Evolutionary conservation across 345 rosid species (phyloP).

Genomic region (Crucihimalaya himalaica): DNA sequence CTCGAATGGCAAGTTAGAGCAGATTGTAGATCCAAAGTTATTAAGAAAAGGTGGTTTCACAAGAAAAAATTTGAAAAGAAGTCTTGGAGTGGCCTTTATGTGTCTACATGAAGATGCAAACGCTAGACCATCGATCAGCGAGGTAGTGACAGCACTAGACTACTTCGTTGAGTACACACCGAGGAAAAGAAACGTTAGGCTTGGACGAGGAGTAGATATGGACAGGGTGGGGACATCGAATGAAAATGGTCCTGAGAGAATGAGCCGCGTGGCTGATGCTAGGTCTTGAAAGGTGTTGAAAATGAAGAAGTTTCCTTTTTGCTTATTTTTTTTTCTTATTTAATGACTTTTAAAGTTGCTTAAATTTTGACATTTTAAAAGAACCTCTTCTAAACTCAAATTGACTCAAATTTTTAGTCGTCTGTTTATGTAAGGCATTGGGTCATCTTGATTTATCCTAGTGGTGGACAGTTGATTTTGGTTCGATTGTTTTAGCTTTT

Average conservation of each 20-base stretch:
- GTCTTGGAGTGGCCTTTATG: conserved; percentile 53
- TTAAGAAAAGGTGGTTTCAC: conserved; percentile 35
- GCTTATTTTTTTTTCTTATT: not conserved
- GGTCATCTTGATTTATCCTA: too few species aligned
- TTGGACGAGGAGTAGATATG: not conserved
- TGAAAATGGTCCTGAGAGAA: conserved; percentile 46
- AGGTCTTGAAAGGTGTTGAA: conserved; percentile 5
- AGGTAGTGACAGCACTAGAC: conserved; percentile 54
- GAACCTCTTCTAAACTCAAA: not conserved
- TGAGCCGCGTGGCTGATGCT: conserved; percentile 41
- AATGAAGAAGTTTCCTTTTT: not conserved
- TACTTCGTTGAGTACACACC: conserved; percentile 43
- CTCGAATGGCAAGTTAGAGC: conserved; percentile 21
- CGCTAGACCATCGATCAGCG: conserved; percentile 52
- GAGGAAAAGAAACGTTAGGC: not conserved
- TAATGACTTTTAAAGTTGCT: not conserved
- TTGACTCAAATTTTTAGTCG: not conserved
- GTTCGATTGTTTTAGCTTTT: too few species aligned
- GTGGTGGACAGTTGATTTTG: too few species aligned
- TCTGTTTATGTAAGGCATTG: not conserved
- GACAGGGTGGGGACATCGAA: conserved; percentile 27
- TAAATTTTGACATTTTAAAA: not conserved
- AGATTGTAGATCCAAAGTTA: conserved; percentile 60
- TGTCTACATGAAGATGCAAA: conserved; percentile 54
- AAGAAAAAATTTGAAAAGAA: conserved; percentile 43